These are phyloP conservation scores for Mycena vitilis DNA, from an alignment of 768 basidiomycete species.

Conservation along the genomic window DNA sequence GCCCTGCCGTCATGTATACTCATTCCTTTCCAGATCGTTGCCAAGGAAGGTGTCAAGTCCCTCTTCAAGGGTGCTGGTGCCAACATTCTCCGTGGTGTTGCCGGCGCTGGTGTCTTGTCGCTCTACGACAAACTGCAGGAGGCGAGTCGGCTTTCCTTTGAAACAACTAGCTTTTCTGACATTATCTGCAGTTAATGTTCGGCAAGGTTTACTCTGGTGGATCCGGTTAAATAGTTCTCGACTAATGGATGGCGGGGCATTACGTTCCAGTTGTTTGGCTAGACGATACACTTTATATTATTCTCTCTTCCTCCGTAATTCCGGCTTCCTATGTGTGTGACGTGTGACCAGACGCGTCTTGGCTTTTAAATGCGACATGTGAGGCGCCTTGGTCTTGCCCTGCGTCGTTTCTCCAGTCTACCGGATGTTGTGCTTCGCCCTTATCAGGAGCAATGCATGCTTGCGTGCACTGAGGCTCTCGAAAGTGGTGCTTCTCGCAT, in stretches of 20 bases:
- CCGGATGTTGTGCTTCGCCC: conserved; percentile 70
- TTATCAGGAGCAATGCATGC: conserved; percentile 87
- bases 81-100: conserved; percentile 97
- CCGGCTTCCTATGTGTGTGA: neutral
- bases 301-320: neutral
- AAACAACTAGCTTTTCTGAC: no score
- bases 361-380: conserved; percentile 19
- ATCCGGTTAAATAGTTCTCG: conserved; percentile 55
- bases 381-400: neutral
- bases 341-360: conserved; percentile 8
- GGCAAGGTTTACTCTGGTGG: conserved; percentile 99
- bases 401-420: conserved; percentile 37
- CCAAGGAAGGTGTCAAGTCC: conserved; percentile 95
- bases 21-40: conserved; percentile 66
- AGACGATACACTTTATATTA: conserved; percentile 30
- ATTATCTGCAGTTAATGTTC: conserved; percentile 64
- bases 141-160: conserved; percentile 44
- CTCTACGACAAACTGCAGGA: conserved; percentile 99
- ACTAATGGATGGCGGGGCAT: conserved; percentile 24
- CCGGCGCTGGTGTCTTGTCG: conserved; percentile 99
- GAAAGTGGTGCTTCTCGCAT: conserved; percentile 75
- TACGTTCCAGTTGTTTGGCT: conserved; percentile 21
- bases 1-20: neutral
- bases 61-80: conserved; percentile 78
- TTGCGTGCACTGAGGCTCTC: conserved; percentile 81